These are phyloP conservation scores for Fusarium falciforme DNA, from an alignment of 2,329 filamentous ascomycete genomes.

Conservation along the genomic window DNA sequence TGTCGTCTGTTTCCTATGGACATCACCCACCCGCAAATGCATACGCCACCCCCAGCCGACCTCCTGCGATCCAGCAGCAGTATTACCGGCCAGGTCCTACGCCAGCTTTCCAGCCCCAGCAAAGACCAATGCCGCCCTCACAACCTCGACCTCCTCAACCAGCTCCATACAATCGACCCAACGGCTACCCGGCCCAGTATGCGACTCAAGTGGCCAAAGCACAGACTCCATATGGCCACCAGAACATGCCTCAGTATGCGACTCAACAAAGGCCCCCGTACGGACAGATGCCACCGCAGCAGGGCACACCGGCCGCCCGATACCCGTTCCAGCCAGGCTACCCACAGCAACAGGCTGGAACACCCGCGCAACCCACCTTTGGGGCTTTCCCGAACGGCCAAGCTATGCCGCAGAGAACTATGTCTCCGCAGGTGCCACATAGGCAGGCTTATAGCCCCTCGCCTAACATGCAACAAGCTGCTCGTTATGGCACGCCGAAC, in stretches of 20 bases:
- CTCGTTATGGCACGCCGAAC: conserved; percentile 48
- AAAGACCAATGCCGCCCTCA: conserved; percentile 49
- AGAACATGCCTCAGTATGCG: conserved; percentile 61
- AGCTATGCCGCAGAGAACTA: conserved; percentile 54
- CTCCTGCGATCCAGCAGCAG: conserved; percentile 57
- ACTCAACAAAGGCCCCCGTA: conserved; percentile 60
- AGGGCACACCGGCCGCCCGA: conserved; percentile 56
- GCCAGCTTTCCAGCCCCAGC: conserved; percentile 58
- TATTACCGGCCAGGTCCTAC: conserved; percentile 55
- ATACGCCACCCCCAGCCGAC: conserved; percentile 61
- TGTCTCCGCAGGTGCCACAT: conserved; percentile 58
- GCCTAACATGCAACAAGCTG: conserved; percentile 50
- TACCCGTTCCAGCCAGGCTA: conserved; percentile 55
- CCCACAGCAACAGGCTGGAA: conserved; percentile 52
- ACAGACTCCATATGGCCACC: conserved; percentile 63
- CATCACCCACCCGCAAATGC: conserved; percentile 58
- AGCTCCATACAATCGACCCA: conserved; percentile 62
- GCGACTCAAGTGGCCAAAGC: conserved; percentile 64
- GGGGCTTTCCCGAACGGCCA: conserved; percentile 58
- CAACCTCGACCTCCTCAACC: conserved; percentile 54
- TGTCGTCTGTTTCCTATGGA: conserved; percentile 54
- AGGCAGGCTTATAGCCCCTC: conserved; percentile 54
- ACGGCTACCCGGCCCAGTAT: conserved; percentile 60
- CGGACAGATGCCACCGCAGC: conserved; percentile 53
- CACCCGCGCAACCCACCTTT: conserved; percentile 52